Evolutionary conservation across 2,329 filamentous ascomycete genomes (phyloP).

Genomic region (Alternaria brassicicola): DNA sequence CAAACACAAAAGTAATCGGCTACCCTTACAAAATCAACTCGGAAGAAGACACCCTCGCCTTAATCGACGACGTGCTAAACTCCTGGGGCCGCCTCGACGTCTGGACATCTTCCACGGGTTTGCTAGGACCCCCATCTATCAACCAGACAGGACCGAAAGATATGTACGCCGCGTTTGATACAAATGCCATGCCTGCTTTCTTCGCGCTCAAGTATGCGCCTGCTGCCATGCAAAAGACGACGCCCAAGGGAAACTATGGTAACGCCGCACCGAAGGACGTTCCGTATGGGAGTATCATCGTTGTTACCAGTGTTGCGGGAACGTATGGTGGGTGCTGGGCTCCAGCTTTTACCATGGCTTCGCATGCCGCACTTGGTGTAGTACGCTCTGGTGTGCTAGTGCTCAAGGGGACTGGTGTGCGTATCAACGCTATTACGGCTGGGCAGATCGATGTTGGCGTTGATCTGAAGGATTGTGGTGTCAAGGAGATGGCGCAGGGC

Average conservation of each 20-base stretch:
- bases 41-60: slow-evolving; percentile 64
- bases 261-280: slow-evolving; percentile 67
- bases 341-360: slow-evolving; percentile 65
- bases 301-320: slow-evolving; percentile 64
- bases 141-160: slow-evolving; percentile 62
- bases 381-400: slow-evolving; percentile 64
- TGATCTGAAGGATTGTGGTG: slow-evolving; percentile 50
- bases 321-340: slow-evolving; percentile 66
- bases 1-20: slow-evolving; percentile 65
- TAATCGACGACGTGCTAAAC: slow-evolving; percentile 69
- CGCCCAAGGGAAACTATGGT: slow-evolving; percentile 60
- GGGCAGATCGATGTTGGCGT: slow-evolving; percentile 57
- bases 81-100: slow-evolving; percentile 62
- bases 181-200: slow-evolving; percentile 67
- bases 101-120: slow-evolving; percentile 64
- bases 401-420: slow-evolving; percentile 63
- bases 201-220: slow-evolving; percentile 69
- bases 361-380: slow-evolving; percentile 66
- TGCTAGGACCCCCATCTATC: slow-evolving; percentile 62
- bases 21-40: slow-evolving; percentile 65
- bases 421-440: slow-evolving; percentile 62
- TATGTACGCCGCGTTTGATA: slow-evolving; percentile 64
- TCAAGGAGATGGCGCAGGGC: slow-evolving; percentile 54
- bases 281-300: slow-evolving; percentile 67
- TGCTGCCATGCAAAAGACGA: slow-evolving; percentile 66